Percentiles rank a stretch among this genome's conserved stretches.
phyloP scores from a whole-genome alignment of 352 stramenopile species.

The Peronospora farinosa region DNA sequence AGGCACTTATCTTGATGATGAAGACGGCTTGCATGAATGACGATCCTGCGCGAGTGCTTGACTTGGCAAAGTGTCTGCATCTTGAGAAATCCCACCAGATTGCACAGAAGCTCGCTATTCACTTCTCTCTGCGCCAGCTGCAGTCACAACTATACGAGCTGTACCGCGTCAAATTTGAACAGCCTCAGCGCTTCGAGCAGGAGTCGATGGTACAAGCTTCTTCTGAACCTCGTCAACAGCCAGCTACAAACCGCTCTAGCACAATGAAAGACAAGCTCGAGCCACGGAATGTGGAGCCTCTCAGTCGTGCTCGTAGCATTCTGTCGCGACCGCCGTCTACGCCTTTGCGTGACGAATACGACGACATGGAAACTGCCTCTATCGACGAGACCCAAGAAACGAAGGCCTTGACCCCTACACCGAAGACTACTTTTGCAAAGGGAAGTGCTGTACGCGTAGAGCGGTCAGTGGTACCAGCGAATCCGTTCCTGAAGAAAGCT shows the following conservation, averaged over 20 bases:
- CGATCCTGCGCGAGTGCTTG: slow-evolving; percentile 56
- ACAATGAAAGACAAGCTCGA: slow-evolving; percentile 15
- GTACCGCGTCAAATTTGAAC: slow-evolving; percentile 58
- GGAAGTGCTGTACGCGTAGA: slow-evolving; percentile 19
- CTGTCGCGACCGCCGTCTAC: slow-evolving; percentile 29
- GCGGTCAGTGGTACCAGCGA: slow-evolving; percentile 48
- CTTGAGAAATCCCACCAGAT: slow-evolving; percentile 82
- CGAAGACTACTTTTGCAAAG: slow-evolving; percentile 12
- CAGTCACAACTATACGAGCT: slow-evolving; percentile 69
- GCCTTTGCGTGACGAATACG: slow-evolving; percentile 13
- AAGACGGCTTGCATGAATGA: slow-evolving; percentile 67
- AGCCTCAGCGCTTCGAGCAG: slow-evolving; percentile 19
- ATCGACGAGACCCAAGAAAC: slow-evolving; percentile 11
- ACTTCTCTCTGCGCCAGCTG: slow-evolving; percentile 70
- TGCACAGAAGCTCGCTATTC: slow-evolving; percentile 71
- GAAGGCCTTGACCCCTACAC: slow-evolving; percentile 2
- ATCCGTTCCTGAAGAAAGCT: slow-evolving; percentile 71
- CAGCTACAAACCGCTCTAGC: no score
- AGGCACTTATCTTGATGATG: slow-evolving; percentile 80
- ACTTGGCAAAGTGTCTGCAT: slow-evolving; percentile 76
- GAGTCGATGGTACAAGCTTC: slow-evolving; percentile 8
- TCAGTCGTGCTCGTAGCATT: slow-evolving; percentile 32
- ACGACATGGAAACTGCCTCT: slow-evolving; percentile 11
- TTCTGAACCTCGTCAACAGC: slow-evolving; percentile 16
- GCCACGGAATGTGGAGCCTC: slow-evolving; percentile 23